These are phyloP conservation scores for Sonneratia alba DNA, from an alignment of 345 rosid species.

Conservation along the genomic window DNA sequence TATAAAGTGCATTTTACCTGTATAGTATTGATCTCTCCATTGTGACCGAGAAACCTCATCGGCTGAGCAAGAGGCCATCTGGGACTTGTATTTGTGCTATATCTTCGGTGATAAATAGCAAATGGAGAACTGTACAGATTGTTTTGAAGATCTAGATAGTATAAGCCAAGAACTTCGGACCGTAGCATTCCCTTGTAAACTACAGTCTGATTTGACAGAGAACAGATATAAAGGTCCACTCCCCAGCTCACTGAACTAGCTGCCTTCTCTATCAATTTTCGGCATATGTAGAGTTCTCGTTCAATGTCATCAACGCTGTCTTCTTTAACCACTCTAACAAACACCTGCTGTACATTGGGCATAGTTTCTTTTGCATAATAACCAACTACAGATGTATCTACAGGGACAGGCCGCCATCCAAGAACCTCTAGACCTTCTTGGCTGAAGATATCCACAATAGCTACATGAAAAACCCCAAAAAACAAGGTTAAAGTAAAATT, in stretches of 20 bases:
- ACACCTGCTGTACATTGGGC: slow-evolving; percentile 92
- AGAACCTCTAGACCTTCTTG: slow-evolving; percentile 96
- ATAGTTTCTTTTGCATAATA: slow-evolving; percentile 85
- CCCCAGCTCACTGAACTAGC: slow-evolving; percentile 69
- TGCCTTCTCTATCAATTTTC: slow-evolving; percentile 72
- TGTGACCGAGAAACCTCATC: slow-evolving; percentile 99
- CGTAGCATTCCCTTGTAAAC: slow-evolving; percentile 99
- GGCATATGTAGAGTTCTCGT: slow-evolving; percentile 86
- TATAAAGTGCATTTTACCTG: slow-evolving; percentile 41
- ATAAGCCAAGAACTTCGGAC: slow-evolving; percentile 83
- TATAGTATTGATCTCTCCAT: slow-evolving; percentile 96
- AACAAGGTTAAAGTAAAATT: background rate
- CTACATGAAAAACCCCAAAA: slow-evolving; percentile 25
- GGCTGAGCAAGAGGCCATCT: slow-evolving; percentile 99
- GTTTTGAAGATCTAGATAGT: slow-evolving; percentile 75
- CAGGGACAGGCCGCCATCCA: slow-evolving; percentile 97
- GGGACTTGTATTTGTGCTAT: slow-evolving; percentile 96
- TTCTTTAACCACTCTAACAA: slow-evolving; percentile 76
- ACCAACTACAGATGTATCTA: slow-evolving; percentile 77
- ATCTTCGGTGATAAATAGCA: slow-evolving; percentile 94
- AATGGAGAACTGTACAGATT: slow-evolving; percentile 69
- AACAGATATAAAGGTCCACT: slow-evolving; percentile 78
- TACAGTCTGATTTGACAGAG: slow-evolving; percentile 85
- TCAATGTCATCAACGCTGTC: slow-evolving; percentile 86
- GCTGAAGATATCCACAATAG: slow-evolving; percentile 57